A percentile compares a stretch with the other conserved stretches of the same genome.
These are phyloP conservation scores for Tolypocladium nubicola DNA, from an alignment of 2,329 filamentous ascomycete genomes.

Conservation along the genomic window DNA sequence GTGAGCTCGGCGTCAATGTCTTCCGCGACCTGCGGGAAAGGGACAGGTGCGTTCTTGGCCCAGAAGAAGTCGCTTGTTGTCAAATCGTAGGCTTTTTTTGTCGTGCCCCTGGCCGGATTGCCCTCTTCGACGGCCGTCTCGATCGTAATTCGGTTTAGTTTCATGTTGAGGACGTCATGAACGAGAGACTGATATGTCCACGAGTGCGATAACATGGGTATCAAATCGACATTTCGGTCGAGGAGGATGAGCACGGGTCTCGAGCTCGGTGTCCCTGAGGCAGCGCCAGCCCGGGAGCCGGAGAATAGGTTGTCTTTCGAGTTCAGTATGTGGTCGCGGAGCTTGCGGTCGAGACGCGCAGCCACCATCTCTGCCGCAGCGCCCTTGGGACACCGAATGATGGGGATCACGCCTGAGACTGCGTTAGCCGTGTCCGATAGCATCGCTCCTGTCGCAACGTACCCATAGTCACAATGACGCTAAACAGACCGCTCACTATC, in stretches of 20 bases:
- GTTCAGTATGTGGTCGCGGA: slow-evolving; percentile 92
- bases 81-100: slow-evolving; percentile 84
- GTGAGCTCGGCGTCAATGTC: slow-evolving; percentile 91
- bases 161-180: slow-evolving; percentile 47
- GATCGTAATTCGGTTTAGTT: slow-evolving; percentile 86
- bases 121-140: slow-evolving; percentile 72
- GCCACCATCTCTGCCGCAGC: slow-evolving; percentile 91
- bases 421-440: not conserved
- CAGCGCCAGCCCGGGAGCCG: slow-evolving; percentile 41
- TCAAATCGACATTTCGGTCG: slow-evolving; percentile 89
- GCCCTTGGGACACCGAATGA: slow-evolving; percentile 88
- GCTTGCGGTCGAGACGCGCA: slow-evolving; percentile 86
- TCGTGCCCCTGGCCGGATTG: slow-evolving; percentile 62
- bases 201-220: slow-evolving; percentile 97
- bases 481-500: slow-evolving; percentile 94
- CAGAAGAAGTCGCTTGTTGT: slow-evolving; percentile 92
- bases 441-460: slow-evolving; percentile 13
- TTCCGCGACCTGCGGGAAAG: slow-evolving; percentile 93
- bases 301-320: slow-evolving; percentile 98
- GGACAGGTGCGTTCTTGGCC: slow-evolving; percentile 80
- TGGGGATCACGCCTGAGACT: slow-evolving; percentile 67
- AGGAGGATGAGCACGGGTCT: slow-evolving; percentile 87
- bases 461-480: slow-evolving; percentile 97
- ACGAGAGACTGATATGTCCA: slow-evolving; percentile 74
- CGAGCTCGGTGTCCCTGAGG: slow-evolving; percentile 54